Evolutionary conservation across 2,329 filamentous ascomycete genomes (phyloP).

Genomic region (Lachnellula occidentalis): DNA sequence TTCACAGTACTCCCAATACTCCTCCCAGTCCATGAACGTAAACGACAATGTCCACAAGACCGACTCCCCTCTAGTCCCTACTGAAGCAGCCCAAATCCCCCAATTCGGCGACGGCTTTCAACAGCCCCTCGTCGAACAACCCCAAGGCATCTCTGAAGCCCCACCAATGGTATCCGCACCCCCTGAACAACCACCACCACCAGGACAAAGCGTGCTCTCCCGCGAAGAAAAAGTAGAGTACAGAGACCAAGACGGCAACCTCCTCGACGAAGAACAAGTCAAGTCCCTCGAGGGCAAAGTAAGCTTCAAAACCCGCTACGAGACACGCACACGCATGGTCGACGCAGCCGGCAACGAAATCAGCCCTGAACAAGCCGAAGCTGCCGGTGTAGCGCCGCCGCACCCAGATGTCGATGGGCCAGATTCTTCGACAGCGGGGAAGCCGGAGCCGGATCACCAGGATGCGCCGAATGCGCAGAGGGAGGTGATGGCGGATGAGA

Average conservation of each 20-base stretch:
- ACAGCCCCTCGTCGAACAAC: slow-evolving; percentile 25
- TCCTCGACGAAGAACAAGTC: slow-evolving; percentile 80
- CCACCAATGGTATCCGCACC: slow-evolving; percentile 21
- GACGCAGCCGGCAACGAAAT: slow-evolving; percentile 77
- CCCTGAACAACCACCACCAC: slow-evolving; percentile 7
- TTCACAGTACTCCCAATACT: slow-evolving; percentile 33
- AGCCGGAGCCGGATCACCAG: slow-evolving; percentile 32
- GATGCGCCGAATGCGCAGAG: slow-evolving; percentile 37
- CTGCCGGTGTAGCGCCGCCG: slow-evolving; percentile 27
- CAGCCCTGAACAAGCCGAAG: slow-evolving; percentile 13
- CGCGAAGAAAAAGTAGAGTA: slow-evolving; percentile 86
- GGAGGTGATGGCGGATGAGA: slow-evolving; percentile 44
- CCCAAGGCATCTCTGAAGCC: slow-evolving; percentile 27
- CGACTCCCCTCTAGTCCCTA: slow-evolving; percentile 24
- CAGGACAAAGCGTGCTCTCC: slow-evolving; percentile 29
- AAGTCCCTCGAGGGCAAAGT: slow-evolving; percentile 84
- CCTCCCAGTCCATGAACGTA: slow-evolving; percentile 21
- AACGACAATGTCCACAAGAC: slow-evolving; percentile 28
- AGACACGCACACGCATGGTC: slow-evolving; percentile 83
- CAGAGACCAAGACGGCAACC: slow-evolving; percentile 87
- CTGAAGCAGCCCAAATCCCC: slow-evolving; percentile 21
- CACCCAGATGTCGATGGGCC: slow-evolving; percentile 47
- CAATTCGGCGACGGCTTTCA: slow-evolving; percentile 17
- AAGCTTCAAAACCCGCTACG: slow-evolving; percentile 90
- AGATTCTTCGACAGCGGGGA: slow-evolving; percentile 50